Evolutionary conservation across 768 basidiomycete species (phyloP).

Genomic region (Chlorophyllum brunneum): DNA sequence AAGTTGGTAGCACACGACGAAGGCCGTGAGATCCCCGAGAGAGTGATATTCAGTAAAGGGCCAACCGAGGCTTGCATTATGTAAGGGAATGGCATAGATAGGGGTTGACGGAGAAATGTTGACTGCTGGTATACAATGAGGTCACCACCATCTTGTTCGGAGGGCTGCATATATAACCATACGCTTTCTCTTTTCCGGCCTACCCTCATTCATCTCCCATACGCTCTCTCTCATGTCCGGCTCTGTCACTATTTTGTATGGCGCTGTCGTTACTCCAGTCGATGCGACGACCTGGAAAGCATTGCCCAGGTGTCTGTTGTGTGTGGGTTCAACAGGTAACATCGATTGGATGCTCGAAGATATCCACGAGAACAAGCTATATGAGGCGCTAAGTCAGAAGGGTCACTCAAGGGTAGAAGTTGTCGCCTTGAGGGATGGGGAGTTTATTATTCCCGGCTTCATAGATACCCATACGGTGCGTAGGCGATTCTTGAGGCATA

Average conservation of each 20-base stretch:
- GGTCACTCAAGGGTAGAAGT: conserved; percentile 44
- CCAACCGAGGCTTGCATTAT: conserved; percentile 1
- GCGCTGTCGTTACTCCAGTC: conserved; percentile 53
- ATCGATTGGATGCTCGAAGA: conserved; percentile 73
- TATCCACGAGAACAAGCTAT: conserved; percentile 43
- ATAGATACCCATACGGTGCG: conserved; percentile 90
- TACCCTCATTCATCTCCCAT: not conserved
- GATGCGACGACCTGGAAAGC: conserved; percentile 39
- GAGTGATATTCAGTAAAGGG: not conserved
- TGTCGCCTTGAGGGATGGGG: conserved; percentile 40
- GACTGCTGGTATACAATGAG: too few species aligned
- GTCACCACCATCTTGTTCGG: too few species aligned
- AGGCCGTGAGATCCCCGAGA: too few species aligned
- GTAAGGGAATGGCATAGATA: conserved; percentile 5
- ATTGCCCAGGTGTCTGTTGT: conserved; percentile 51
- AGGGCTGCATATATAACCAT: not conserved
- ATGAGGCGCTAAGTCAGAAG: conserved; percentile 46
- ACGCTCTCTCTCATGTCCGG: conserved; percentile 14
- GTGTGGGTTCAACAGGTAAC: conserved; percentile 40
- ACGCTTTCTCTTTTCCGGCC: not conserved
- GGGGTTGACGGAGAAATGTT: too few species aligned
- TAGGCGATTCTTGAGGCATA: too few species aligned
- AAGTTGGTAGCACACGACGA: too few species aligned
- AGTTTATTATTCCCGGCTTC: conserved; percentile 85
- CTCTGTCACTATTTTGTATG: conserved; percentile 37